Evolutionary conservation across 371 early-diverging fungal species (phyloP), one percentile per base, ranked within the genome.

Genomic region (Zychaea mexicana): DNA sequence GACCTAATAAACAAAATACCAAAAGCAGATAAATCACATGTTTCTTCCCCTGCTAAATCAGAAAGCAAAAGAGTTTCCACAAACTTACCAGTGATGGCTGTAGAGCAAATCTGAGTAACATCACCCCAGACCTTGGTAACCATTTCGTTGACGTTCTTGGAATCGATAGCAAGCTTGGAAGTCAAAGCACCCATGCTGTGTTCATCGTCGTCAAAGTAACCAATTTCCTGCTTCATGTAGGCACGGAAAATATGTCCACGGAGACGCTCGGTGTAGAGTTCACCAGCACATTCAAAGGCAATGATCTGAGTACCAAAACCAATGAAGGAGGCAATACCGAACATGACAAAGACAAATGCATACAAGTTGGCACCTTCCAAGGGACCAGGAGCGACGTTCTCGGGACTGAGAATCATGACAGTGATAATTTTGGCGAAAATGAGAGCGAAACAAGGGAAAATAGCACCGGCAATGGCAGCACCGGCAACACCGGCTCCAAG

Each of bases 161-260:
- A 91, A 68, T 94, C 95, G n/a, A 87, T 84, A 9, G 94, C 86
- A 30, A 96, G 82, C 52, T 89, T 85, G 17, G 93, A 79, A 1
- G 92, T 87, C 53, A 96, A 73, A 19, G 88, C 90, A 33, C 96
- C 96, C n/a, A 89, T 86, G 31, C 82, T 83, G 77, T 96, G 85
- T 46, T 84, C 81, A 36, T 89, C 89, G 30, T 85, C 78, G 75
- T 96, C 96, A 73, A 93, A 96, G 73, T 83, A 96, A 3, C 77
- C 88, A 60, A 93, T 88, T 53, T 95, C 93, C 75, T 95, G 96
- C n/a, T 76, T 57, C 61, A 89, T 68, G 59, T 89, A 73, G 12
- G 85, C 73, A 15, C 71, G 61, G 71, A 90, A 90, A 9, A 79
- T 57, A 47, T 56, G 32, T 24, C 73, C 70, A 32, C 91, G 78